phyloP scores from a whole-genome alignment of 73 alveolate species.

The Blepharisma japonicum region DNA sequence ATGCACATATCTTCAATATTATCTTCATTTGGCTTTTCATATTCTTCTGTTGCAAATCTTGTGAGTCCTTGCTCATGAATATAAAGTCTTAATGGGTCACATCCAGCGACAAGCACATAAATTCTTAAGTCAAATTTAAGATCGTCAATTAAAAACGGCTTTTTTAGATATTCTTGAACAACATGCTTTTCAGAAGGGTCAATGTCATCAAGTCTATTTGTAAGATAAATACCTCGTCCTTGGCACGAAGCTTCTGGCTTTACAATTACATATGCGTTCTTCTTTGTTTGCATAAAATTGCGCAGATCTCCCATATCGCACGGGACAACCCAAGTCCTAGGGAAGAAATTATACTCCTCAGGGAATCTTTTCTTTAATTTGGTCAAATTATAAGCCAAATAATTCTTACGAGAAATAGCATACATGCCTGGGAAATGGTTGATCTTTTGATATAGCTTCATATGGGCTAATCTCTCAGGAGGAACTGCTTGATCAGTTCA shows the following conservation, averaged over 20 bases:
- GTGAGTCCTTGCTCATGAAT: conserved; percentile 96
- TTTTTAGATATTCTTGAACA: conserved; percentile 73
- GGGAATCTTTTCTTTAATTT: conserved; percentile 26
- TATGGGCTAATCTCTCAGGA: not conserved
- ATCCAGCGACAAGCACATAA: conserved; percentile 89
- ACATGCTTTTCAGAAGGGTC: conserved; percentile 51
- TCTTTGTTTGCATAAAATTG: conserved; percentile 18
- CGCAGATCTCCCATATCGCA: conserved; percentile 42
- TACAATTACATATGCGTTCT: conserved; percentile 26
- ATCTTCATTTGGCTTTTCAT: conserved; percentile 66
- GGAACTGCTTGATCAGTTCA: conserved; percentile 16
- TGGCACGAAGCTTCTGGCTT: conserved; percentile 42
- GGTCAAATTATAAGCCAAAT: conserved; percentile 35
- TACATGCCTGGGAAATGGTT: conserved; percentile 34
- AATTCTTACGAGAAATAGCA: conserved; percentile 10
- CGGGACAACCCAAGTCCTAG: conserved; percentile 50
- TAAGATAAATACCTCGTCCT: conserved; percentile 51
- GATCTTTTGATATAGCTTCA: conserved; percentile 30
- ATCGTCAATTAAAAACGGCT: conserved; percentile 91
- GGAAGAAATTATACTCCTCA: conserved; percentile 42
- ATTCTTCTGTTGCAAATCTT: conserved; percentile 89
- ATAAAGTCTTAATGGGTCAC: conserved; percentile 82
- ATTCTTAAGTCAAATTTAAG: conserved; percentile 91
- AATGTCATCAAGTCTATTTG: conserved; percentile 32
- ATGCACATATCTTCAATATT: conserved; percentile 64